phyloP scores from a whole-genome alignment of 2,329 filamentous ascomycete species.

The Calonectria multiphialidica region DNA sequence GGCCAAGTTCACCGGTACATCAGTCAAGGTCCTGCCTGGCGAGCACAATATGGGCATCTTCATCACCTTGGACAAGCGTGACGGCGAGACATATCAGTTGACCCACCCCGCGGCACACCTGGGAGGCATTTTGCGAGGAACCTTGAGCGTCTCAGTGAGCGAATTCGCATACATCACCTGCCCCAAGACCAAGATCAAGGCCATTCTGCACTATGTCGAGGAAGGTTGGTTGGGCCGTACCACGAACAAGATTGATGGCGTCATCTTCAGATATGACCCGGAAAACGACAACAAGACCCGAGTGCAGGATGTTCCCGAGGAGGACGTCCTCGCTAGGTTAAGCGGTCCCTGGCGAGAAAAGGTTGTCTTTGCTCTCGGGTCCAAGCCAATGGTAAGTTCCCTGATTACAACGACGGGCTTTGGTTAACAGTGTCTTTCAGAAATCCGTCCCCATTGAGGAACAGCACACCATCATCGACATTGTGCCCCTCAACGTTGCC shows the following conservation, averaged over 20 bases:
- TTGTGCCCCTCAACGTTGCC: conserved; percentile 83
- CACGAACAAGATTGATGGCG: conserved; percentile 91
- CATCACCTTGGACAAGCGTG: conserved; percentile 82
- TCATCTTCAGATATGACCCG: conserved; percentile 91
- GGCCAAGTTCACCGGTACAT: conserved; percentile 97
- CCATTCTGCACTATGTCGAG: conserved; percentile 91
- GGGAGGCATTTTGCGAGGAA: conserved; percentile 87
- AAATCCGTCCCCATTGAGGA: conserved; percentile 65
- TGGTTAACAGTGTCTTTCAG: conserved; percentile 37
- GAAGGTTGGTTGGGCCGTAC: conserved; percentile 94
- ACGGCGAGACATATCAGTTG: conserved; percentile 93
- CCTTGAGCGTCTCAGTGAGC: conserved; percentile 90
- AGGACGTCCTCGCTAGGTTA: conserved; percentile 85
- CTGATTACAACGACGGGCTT: not conserved
- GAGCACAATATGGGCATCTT: conserved; percentile 97
- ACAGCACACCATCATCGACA: conserved; percentile 85
- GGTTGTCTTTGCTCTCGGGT: conserved; percentile 70
- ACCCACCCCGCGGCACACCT: conserved; percentile 95
- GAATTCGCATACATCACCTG: conserved; percentile 92
- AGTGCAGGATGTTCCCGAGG: conserved; percentile 88
- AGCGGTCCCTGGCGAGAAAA: conserved; percentile 88
- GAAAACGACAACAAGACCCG: conserved; percentile 83
- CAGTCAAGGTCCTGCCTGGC: conserved; percentile 89
- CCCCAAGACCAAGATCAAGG: conserved; percentile 90
- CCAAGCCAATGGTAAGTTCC: conserved; percentile 70